Evolutionary conservation across 352 stramenopile genomes (phyloP).

Genomic region (Pythium rishiriense): DNA sequence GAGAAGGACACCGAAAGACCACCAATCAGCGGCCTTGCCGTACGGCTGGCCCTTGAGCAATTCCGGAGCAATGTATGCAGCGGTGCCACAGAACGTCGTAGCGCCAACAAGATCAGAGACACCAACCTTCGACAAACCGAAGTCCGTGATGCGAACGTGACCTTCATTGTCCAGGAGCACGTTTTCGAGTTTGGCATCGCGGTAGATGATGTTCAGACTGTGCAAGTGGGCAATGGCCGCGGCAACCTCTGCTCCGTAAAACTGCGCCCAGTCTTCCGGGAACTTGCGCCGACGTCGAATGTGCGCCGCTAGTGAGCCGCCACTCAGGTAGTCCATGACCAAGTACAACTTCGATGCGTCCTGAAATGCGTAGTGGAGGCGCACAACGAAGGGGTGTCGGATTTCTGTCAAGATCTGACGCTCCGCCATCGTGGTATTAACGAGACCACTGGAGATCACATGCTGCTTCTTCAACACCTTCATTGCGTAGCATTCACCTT

Average conservation of each 20-base stretch:
- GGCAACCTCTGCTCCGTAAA: slow-evolving; percentile 95
- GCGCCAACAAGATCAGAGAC: slow-evolving; percentile 86
- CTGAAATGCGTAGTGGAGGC: slow-evolving; percentile 95
- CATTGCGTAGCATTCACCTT: slow-evolving; percentile 97
- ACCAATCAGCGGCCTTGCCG: slow-evolving; percentile 93
- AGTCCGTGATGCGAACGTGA: slow-evolving; percentile 94
- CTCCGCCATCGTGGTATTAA: slow-evolving; percentile 94
- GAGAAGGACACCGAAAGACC: slow-evolving; percentile 93
- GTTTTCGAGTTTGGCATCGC: slow-evolving; percentile 96
- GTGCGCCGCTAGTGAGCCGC: slow-evolving; percentile 89
- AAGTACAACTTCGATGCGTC: slow-evolving; percentile 92
- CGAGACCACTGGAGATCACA: slow-evolving; percentile 88
- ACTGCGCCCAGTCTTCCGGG: slow-evolving; percentile 87
- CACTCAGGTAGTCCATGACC: slow-evolving; percentile 93
- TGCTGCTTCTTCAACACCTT: slow-evolving; percentile 96
- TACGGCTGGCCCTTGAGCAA: slow-evolving; percentile 90
- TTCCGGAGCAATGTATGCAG: slow-evolving; percentile 93
- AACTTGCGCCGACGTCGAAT: slow-evolving; percentile 89
- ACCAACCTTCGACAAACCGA: slow-evolving; percentile 92
- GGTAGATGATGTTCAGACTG: slow-evolving; percentile 95
- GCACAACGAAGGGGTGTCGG: slow-evolving; percentile 92
- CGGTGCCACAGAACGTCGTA: slow-evolving; percentile 93
- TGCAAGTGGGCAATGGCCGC: slow-evolving; percentile 90
- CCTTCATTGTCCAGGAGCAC: slow-evolving; percentile 94
- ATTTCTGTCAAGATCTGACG: slow-evolving; percentile 92